A percentile compares a stretch with the other conserved stretches of the same genome.
These are phyloP conservation scores for Zychaea mexicana DNA, from an alignment of 371 early-diverging fungal genomes.

Conservation along the genomic window DNA sequence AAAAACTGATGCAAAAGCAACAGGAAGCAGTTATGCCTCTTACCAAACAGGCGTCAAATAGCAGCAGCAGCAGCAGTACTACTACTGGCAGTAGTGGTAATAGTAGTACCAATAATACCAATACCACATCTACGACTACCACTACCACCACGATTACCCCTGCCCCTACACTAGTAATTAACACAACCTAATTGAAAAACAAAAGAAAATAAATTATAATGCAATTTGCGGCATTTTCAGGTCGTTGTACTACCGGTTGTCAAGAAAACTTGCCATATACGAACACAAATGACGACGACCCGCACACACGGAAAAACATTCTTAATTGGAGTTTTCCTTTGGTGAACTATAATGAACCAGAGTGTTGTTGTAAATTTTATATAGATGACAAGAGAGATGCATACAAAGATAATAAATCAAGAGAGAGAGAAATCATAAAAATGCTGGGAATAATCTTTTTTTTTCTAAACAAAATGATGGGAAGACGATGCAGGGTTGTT, in stretches of 20 bases:
- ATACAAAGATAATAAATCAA: background rate
- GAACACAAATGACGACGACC: too few species aligned
- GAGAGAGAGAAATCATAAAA: background rate
- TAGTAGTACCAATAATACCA: background rate
- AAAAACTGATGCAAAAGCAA: background rate
- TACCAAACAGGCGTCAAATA: constrained; percentile 3
- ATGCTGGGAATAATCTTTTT: background rate
- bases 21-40: background rate
- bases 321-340: too few species aligned
- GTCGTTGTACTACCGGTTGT: constrained; percentile 1
- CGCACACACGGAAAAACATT: too few species aligned
- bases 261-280: background rate
- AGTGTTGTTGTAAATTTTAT: background rate
- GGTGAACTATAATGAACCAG: background rate
- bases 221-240: background rate
- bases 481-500: too few species aligned
- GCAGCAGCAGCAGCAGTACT: background rate
- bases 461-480: background rate
- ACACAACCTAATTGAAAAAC: constrained; percentile 5
- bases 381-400: background rate
- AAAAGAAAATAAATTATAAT: background rate
- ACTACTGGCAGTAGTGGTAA: background rate
- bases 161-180: background rate
- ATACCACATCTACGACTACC: background rate
- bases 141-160: background rate